Evolutionary conservation across 225 moss, liverwort and hornwort species (phyloP).

Genomic region (Bryum argenteum): DNA sequence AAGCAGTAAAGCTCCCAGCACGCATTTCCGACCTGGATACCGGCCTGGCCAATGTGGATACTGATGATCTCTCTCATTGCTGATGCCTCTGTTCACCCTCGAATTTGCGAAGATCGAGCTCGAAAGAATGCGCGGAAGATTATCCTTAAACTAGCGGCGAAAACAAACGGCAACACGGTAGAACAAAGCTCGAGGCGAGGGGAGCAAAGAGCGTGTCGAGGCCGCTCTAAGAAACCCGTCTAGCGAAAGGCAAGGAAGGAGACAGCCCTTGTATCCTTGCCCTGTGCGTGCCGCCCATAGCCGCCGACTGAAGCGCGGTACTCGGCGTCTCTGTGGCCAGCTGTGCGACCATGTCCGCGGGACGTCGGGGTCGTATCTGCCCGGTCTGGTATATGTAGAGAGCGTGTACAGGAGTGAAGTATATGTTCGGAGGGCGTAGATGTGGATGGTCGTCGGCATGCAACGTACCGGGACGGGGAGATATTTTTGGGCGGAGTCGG

Average conservation of each 20-base stretch:
- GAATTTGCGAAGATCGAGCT: not conserved
- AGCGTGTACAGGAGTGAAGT: rapidly evolving
- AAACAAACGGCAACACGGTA: not conserved
- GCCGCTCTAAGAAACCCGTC: slow-evolving; percentile 67
- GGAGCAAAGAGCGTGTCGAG: slow-evolving; percentile 61
- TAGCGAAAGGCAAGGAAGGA: rapidly evolving
- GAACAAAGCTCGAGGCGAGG: not conserved
- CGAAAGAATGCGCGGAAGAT: not conserved
- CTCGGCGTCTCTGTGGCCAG: not conserved
- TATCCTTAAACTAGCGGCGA: not conserved
- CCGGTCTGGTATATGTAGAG: rapidly evolving
- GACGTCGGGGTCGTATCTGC: not conserved
- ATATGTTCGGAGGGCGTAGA: not conserved
- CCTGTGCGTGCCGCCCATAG: no score
- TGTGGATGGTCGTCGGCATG: not conserved
- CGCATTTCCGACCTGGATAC: slow-evolving; percentile 65
- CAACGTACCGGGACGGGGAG: not conserved
- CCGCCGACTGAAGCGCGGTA: no score
- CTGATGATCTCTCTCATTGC: slow-evolving; percentile 74
- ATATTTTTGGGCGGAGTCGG: not conserved
- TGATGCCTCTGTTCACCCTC: not conserved
- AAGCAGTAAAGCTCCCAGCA: slow-evolving; percentile 70
- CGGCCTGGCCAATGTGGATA: slow-evolving; percentile 68
- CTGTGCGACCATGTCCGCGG: slow-evolving; percentile 21
- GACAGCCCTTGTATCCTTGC: slow-evolving; percentile 37